These are phyloP conservation scores for Micromonas pusilla DNA, from an alignment of 139 green algal species.

Conservation along the genomic window DNA sequence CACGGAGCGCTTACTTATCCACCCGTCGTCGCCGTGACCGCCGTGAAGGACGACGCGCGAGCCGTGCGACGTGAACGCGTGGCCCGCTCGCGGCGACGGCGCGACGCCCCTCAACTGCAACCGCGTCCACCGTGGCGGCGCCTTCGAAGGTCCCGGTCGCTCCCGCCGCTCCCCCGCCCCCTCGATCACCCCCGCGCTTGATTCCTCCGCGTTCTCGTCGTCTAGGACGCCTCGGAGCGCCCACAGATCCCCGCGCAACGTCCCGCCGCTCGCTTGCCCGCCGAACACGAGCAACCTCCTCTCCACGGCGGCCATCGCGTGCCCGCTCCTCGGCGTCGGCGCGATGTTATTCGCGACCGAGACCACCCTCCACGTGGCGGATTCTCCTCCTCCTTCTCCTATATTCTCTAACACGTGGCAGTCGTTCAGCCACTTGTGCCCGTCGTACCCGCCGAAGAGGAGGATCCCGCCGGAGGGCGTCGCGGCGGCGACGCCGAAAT, in stretches of 20 bases:
- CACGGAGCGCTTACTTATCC: not conserved
- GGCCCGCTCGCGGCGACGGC: not conserved
- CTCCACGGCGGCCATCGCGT: not conserved
- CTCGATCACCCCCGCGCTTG: too few relatives aligned
- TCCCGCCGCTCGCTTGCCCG: not conserved
- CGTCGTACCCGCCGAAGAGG: slow-evolving; percentile 13
- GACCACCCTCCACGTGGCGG: not conserved
- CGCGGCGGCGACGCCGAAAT: not conserved
- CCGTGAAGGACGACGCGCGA: not conserved
- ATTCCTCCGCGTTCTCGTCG: not conserved
- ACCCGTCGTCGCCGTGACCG: slow-evolving; percentile 3
- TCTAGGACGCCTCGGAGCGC: not conserved
- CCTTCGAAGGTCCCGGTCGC: too few relatives aligned
- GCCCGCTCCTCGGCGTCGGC: not conserved
- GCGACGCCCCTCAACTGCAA: not conserved
- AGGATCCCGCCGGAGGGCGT: not conserved
- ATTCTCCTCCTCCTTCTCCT: too few relatives aligned
- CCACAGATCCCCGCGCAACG: not conserved
- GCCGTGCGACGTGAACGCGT: not conserved
- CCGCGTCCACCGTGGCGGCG: not conserved
- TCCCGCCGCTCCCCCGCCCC: too few relatives aligned
- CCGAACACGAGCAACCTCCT: not conserved
- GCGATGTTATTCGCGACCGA: not conserved
- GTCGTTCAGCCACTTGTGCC: not conserved
- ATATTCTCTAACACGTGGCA: not conserved